These are phyloP conservation scores for Boletus speciosus DNA, from an alignment of 768 basidiomycete species.

Conservation along the genomic window DNA sequence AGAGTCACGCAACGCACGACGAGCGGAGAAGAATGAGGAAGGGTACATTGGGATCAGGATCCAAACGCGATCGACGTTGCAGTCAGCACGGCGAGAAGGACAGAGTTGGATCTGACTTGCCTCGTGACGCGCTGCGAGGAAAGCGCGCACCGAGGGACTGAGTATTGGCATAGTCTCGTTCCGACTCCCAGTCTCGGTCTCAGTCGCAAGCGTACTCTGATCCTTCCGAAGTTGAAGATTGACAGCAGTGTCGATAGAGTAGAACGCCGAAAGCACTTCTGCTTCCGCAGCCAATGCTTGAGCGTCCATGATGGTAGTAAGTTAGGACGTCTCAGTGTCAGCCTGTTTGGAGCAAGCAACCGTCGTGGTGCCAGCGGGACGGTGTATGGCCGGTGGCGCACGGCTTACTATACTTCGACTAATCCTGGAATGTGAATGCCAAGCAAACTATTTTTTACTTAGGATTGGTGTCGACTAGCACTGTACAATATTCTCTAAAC, in stretches of 20 bases:
- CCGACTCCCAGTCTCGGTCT: background rate
- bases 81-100: background rate
- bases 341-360: too few relatives aligned
- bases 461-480: too few relatives aligned
- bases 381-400: background rate
- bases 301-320: background rate
- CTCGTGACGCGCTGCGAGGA: slow-evolving; percentile 31
- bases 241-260: background rate
- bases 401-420: too few relatives aligned
- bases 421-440: too few relatives aligned
- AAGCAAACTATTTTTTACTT: too few relatives aligned
- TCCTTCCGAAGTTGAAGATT: background rate
- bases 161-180: slow-evolving; percentile 20
- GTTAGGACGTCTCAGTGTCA: background rate
- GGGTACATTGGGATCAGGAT: background rate
- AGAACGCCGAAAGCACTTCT: background rate
- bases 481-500: background rate
- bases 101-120: slow-evolving; percentile 17
- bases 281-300: background rate
- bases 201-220: background rate
- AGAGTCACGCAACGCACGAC: background rate
- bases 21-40: background rate
- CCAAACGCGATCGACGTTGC: background rate
- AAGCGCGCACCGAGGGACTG: slow-evolving; percentile 37
- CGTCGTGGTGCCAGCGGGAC: background rate